Conservation (phyloP, 805 yeast species). For the Yamadazyma olivae region DNA sequence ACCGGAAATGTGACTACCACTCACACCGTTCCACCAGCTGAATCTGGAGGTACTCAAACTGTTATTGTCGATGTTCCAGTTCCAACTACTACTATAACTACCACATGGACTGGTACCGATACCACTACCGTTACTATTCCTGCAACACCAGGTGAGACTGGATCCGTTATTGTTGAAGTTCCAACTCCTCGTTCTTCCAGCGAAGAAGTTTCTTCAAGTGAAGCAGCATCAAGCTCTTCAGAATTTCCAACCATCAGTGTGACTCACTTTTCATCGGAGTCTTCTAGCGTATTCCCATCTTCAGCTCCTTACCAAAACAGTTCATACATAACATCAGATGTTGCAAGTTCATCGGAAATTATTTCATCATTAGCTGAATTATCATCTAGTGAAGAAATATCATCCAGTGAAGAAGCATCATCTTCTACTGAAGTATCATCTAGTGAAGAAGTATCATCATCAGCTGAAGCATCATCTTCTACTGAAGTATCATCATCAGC, state of each 20-base stretch:
- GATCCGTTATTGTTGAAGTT: slow-evolving; percentile 15
- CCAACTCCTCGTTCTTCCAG: too few species aligned
- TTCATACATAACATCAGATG: slow-evolving; percentile 8
- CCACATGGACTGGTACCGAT: slow-evolving; percentile 11
- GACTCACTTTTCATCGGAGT: too few species aligned
- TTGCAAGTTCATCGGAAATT: slow-evolving; percentile 8
- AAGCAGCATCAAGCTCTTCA: too few species aligned
- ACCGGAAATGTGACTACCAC: slow-evolving; percentile 11
- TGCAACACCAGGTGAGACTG: slow-evolving; percentile 15
- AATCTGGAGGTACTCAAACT: slow-evolving; percentile 9
- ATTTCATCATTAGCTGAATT: too few species aligned
- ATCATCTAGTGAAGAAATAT: too few species aligned
- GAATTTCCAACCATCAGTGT: too few species aligned
- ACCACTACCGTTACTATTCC: slow-evolving; percentile 15
- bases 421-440: slow-evolving; percentile 9
- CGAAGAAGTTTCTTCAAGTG: too few species aligned
- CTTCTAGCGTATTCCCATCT: too few species aligned
- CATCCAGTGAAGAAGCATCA: too few species aligned
- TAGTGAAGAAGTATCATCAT: too few species aligned
- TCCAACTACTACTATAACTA: slow-evolving; percentile 15
- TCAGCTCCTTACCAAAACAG: too few species aligned
- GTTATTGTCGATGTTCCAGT: slow-evolving; percentile 15
- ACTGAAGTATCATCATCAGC: background rate
- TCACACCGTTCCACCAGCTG: slow-evolving; percentile 10
- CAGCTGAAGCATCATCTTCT: slow-evolving; percentile 4